Evolutionary conservation across 2,329 filamentous ascomycete genomes (phyloP), one percentile per base, ranked within the genome.

Genomic region (Bipolaris cookei): DNA sequence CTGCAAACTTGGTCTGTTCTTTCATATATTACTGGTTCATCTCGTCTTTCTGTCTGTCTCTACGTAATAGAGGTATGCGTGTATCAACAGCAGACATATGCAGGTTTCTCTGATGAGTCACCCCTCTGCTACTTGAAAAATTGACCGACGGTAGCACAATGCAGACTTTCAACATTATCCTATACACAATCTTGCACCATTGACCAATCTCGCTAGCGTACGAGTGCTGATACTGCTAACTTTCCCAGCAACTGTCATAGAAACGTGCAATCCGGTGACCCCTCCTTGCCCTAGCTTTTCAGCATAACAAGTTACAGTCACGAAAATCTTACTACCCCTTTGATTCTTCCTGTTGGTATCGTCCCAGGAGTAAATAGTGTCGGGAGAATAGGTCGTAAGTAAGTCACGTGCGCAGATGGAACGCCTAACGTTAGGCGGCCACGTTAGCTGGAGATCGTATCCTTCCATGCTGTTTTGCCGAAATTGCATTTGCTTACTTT

Each of bases 381-480:
- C 35, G 51, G 44, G 42, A 16, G 18, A 37, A 54, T 16, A 20
- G 20, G 34, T 23, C 44, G 28, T 54, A 54, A 54, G 51, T 37
- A 54, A 35, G 43, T 47, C 37, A 43, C 51, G 44, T 48, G 45
- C 10, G 8, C 18, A n/a, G 3, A 28, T 38, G 14, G 50, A 25
- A 13, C 21, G 50, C 50, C 32, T 52, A 32, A 44, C 37, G n/a
- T 25, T 48, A n/a, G 32, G 20, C 13, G 32, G 3, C 25, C 11
- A 21, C 10, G 5, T 14, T 16, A 38, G 20, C 4, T 25, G 13
- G 25, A 30, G 11, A 21, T 11, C n/a, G 16, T 5, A 3, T 23
- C 13, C 5, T 53, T 28, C 28, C 14, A 30, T 43, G 20, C 37
- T n/a, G 8, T 41, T 39, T 7, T 10, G 32, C 34, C 34, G 50